Evolutionary conservation across 1,284 basidiomycete genomes (phyloP).

Genomic region (Vanrija pseudolonga): DNA sequence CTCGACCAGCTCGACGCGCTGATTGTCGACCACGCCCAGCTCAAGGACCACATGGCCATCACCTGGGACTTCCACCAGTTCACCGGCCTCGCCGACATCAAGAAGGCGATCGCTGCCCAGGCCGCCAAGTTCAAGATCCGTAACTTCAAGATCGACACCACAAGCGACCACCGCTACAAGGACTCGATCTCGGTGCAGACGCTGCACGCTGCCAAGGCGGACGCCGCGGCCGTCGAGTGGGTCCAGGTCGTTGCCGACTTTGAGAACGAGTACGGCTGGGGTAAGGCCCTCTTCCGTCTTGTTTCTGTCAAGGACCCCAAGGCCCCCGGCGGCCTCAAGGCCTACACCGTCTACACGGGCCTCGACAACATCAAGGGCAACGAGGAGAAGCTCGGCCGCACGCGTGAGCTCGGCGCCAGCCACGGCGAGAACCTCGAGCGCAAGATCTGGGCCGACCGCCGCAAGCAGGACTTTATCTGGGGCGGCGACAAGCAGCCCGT

Average conservation of each 20-base stretch:
- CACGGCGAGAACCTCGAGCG: constrained; percentile 19
- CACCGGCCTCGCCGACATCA: not conserved
- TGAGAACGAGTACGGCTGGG: constrained; percentile 56
- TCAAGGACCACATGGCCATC: not conserved
- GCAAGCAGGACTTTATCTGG: constrained; percentile 29
- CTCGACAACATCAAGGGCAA: constrained; percentile 55
- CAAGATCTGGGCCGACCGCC: constrained; percentile 19
- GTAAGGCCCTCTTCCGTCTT: constrained; percentile 58
- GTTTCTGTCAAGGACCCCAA: constrained; percentile 37
- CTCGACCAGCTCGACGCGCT: not conserved
- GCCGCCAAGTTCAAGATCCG: not conserved
- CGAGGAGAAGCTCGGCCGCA: constrained; percentile 47
- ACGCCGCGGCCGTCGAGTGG: not conserved
- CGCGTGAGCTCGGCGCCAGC: constrained; percentile 15
- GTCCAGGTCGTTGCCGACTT: constrained; percentile 53
- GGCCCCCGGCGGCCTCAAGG: constrained; percentile 53
- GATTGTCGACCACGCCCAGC: not conserved
- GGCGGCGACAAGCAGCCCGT: constrained; percentile 23
- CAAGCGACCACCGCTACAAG: constrained; percentile 49
- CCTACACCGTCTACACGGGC: constrained; percentile 56
- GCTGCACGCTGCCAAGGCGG: not conserved
- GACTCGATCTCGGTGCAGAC: constrained; percentile 34
- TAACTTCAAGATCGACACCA: constrained; percentile 44
- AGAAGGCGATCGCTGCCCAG: not conserved
- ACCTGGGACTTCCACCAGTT: not conserved